Evolutionary conservation across 371 early-diverging fungal species (phyloP).

Genomic region (Saksenaea oblongispora): DNA sequence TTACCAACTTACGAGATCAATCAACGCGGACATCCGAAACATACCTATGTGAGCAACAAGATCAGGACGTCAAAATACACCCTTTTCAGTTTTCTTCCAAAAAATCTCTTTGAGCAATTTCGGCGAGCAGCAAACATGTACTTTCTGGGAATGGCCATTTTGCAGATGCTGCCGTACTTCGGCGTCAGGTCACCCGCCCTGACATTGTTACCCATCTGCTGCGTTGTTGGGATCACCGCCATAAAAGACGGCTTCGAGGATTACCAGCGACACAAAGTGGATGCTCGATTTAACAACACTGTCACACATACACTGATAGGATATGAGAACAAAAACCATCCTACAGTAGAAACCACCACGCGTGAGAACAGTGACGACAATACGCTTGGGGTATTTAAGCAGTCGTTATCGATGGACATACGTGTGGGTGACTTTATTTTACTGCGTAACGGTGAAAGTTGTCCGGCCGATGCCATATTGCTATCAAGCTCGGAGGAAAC

Average conservation of each 20-base stretch:
- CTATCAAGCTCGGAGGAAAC: slow-evolving; percentile 76
- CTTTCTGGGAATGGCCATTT: slow-evolving; percentile 91
- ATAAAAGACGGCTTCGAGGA: slow-evolving; percentile 98
- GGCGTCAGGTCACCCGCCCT: slow-evolving; percentile 71
- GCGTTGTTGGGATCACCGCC: slow-evolving; percentile 88
- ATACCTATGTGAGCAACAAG: slow-evolving; percentile 59
- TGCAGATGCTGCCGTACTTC: slow-evolving; percentile 86
- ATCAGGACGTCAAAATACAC: slow-evolving; percentile 95
- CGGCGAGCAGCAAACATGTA: slow-evolving; percentile 95
- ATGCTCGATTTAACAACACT: slow-evolving; percentile 84
- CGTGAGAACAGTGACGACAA: not conserved
- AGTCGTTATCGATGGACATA: slow-evolving; percentile 59
- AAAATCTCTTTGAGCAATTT: slow-evolving; percentile 97
- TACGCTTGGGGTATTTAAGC: slow-evolving; percentile 23
- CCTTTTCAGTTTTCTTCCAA: slow-evolving; percentile 87
- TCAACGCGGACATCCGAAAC: slow-evolving; percentile 50
- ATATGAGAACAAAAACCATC: slow-evolving; percentile 76
- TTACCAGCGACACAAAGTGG: slow-evolving; percentile 89
- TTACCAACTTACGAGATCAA: slow-evolving; percentile 58
- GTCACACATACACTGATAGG: slow-evolving; percentile 70
- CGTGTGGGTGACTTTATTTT: slow-evolving; percentile 92
- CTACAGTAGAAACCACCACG: slow-evolving; percentile 6
- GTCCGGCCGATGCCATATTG: slow-evolving; percentile 91
- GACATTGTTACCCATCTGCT: slow-evolving; percentile 86
- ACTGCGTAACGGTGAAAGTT: slow-evolving; percentile 79